Conservation (phyloP, 352 stramenopile species). For the Phytophthora idaei region DNA sequence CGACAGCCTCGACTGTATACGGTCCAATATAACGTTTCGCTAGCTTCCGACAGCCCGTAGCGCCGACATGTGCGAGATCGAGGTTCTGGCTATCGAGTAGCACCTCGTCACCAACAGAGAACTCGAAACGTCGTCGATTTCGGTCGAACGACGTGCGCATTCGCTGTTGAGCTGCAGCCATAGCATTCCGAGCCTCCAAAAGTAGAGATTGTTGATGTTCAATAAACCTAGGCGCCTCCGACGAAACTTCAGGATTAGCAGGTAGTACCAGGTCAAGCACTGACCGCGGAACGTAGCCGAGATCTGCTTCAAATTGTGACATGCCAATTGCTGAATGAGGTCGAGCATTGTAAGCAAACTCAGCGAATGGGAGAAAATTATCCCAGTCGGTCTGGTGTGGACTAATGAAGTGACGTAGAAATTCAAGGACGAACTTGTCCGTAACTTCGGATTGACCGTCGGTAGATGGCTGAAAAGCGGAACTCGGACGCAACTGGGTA, state of each 20-base stretch:
- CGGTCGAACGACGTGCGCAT: slow-evolving; percentile 15
- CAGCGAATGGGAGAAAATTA: background rate
- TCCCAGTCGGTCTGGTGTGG: background rate
- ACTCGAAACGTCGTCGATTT: background rate
- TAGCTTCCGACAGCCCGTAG: background rate
- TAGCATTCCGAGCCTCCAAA: slow-evolving; percentile 2
- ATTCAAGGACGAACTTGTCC: background rate
- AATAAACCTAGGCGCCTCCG: background rate
- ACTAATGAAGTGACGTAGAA: background rate
- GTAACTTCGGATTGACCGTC: background rate
- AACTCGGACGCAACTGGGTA: background rate
- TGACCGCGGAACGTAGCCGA: background rate
- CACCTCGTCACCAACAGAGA: slow-evolving; percentile 9
- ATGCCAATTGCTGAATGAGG: background rate
- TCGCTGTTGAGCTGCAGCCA: slow-evolving; percentile 9
- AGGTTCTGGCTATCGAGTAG: background rate
- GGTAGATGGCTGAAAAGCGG: background rate
- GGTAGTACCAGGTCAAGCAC: too few species aligned
- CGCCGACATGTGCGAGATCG: background rate
- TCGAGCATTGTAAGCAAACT: background rate
- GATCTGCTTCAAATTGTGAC: background rate
- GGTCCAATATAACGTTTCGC: background rate
- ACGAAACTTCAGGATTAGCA: too few species aligned
- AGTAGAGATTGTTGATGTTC: slow-evolving; percentile 4
- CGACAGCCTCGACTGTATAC: background rate